Conservation (phyloP, 169 alveolate species). For the Neospora caninum region DNA sequence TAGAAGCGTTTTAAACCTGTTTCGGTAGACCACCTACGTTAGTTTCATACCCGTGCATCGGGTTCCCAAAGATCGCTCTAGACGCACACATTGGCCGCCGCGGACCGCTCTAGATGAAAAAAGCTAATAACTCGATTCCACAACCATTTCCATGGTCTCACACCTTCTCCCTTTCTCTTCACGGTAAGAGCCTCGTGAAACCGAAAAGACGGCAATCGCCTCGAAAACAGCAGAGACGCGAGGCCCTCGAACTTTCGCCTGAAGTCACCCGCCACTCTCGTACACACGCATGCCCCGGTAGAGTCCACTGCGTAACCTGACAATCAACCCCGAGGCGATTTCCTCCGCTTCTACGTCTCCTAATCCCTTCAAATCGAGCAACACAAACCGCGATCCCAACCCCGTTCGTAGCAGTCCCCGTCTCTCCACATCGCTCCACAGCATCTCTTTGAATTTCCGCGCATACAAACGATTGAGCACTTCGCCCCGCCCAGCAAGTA, state of each 20-base stretch:
- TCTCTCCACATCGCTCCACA: slow-evolving; percentile 34
- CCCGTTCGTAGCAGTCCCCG: slow-evolving; percentile 20
- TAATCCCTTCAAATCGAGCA: slow-evolving; percentile 14
- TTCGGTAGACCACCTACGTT: too few species aligned
- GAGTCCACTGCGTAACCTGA: neutral
- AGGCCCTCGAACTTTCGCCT: neutral
- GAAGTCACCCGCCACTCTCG: neutral
- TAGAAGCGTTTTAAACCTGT: too few species aligned
- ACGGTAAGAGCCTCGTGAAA: too few species aligned
- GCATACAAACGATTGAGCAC: neutral
- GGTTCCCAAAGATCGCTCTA: too few species aligned
- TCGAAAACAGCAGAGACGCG: too few species aligned
- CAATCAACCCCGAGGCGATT: neutral
- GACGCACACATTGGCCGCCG: too few species aligned
- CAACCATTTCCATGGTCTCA: too few species aligned
- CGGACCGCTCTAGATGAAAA: too few species aligned
- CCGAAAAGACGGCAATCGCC: too few species aligned
- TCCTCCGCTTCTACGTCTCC: neutral
- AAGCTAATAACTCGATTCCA: too few species aligned
- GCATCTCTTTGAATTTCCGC: slow-evolving; percentile 19
- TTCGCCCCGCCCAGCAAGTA: neutral
- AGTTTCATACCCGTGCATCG: too few species aligned
- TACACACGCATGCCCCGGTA: neutral
- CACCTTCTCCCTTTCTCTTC: too few species aligned
- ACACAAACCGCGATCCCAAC: slow-evolving; percentile 8